Percentiles rank a stretch among this genome's conserved stretches.
phyloP scores from a whole-genome alignment of 345 rosid genomes.

The Stellera chamaejasme region DNA sequence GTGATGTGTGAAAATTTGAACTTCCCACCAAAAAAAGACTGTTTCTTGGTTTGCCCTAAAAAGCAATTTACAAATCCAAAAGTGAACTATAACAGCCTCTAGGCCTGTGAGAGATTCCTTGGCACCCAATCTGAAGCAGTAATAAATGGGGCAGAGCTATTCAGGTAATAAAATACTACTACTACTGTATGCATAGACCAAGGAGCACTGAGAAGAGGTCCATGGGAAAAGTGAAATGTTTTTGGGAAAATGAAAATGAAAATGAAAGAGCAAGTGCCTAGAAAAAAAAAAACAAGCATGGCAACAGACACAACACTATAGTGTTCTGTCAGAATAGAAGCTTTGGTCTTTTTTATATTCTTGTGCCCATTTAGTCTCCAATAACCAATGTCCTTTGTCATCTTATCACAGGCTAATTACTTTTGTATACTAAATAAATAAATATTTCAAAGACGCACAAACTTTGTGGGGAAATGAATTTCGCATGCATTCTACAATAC shows the following conservation, averaged over 20 bases:
- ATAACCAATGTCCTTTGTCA: conserved; percentile 11
- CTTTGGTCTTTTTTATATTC: conserved; percentile 2
- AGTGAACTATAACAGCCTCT: conserved; percentile 12
- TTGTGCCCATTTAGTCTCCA: neutral
- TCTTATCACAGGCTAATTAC: too few species aligned
- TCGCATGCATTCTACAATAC: conserved; percentile 2
- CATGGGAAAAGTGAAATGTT: conserved; percentile 14
- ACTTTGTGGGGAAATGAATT: too few species aligned
- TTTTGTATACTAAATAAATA: too few species aligned
- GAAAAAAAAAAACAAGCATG: conserved; percentile 12
- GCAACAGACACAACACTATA: conserved; percentile 14
- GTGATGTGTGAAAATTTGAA: conserved; percentile 9
- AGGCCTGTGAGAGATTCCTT: conserved; percentile 24
- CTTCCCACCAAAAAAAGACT: neutral
- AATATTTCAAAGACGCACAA: too few species aligned
- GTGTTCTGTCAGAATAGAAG: conserved; percentile 37
- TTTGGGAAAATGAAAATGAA: conserved; percentile 3
- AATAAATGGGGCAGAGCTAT: too few species aligned
- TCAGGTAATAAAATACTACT: too few species aligned
- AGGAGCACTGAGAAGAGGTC: conserved; percentile 5
- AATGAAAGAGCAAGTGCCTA: conserved; percentile 1
- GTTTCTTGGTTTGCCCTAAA: conserved; percentile 3
- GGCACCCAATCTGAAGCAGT: conserved; percentile 25
- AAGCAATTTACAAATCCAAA: conserved; percentile 23
- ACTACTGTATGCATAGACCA: neutral